phyloP scores from a whole-genome alignment of 805 yeast genomes.

The Candida berthetii region DNA sequence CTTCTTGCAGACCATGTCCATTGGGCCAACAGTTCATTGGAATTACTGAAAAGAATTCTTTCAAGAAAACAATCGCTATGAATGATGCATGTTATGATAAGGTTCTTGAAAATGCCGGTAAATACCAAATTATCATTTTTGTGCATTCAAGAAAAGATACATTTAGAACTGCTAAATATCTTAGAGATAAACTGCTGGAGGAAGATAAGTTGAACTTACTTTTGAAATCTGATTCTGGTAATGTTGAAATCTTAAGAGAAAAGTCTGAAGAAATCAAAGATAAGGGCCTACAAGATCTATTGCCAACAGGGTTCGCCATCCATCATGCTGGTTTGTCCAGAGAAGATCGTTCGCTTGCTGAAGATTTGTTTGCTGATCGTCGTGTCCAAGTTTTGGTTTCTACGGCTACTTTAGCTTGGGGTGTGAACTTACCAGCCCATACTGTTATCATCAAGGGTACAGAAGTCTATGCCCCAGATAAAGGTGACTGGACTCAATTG shows the following conservation, averaged over 20 bases:
- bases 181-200: slow-evolving; percentile 55
- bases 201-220: slow-evolving; percentile 41
- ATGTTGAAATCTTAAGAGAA: slow-evolving; percentile 52
- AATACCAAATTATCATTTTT: slow-evolving; percentile 80
- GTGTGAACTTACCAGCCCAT: slow-evolving; percentile 93
- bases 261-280: slow-evolving; percentile 57
- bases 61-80: slow-evolving; percentile 75
- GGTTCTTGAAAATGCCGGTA: slow-evolving; percentile 55
- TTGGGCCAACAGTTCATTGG: slow-evolving; percentile 85
- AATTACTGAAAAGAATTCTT: slow-evolving; percentile 73
- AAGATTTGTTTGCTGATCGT: slow-evolving; percentile 86
- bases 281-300: slow-evolving; percentile 46
- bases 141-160: slow-evolving; percentile 96
- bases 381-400: slow-evolving; percentile 78
- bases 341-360: slow-evolving; percentile 70
- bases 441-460: slow-evolving; percentile 93
- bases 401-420: slow-evolving; percentile 96
- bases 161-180: slow-evolving; percentile 69
- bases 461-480: slow-evolving; percentile 86
- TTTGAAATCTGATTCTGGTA: slow-evolving; percentile 39
- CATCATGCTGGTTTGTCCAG: slow-evolving; percentile 88
- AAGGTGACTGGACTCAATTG: slow-evolving; percentile 84
- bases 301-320: slow-evolving; percentile 74
- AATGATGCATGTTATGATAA: slow-evolving; percentile 88
- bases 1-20: slow-evolving; percentile 88